Evolutionary conservation across 2,329 filamentous ascomycete genomes (phyloP).

Genomic region (Stagonosporopsis chrysanthemi): DNA sequence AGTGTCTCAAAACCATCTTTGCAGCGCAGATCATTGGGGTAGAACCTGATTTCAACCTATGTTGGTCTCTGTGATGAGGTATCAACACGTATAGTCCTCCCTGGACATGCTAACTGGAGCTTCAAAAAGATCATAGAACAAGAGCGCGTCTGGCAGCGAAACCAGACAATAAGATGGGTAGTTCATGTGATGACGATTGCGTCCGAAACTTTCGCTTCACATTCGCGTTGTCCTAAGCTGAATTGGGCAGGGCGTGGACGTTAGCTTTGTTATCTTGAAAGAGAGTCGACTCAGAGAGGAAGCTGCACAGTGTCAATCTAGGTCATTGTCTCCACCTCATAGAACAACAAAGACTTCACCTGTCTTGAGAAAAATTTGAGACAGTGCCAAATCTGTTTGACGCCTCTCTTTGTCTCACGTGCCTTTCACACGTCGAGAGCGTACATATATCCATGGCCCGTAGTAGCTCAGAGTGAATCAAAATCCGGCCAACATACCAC

Average conservation of each 20-base stretch:
- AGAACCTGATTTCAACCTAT: too few species aligned
- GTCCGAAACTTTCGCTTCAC: too few species aligned
- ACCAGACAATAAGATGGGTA: too few species aligned
- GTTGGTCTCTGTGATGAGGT: too few species aligned
- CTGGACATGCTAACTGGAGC: too few species aligned
- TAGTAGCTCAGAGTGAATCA: not conserved
- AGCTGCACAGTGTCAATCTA: not conserved
- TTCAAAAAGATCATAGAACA: too few species aligned
- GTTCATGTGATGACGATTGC: too few species aligned
- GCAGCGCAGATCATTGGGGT: too few species aligned
- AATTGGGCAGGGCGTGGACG: not conserved
- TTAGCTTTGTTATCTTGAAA: not conserved
- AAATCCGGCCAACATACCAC: not conserved
- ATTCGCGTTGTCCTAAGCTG: too few species aligned
- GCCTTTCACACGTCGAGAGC: not conserved
- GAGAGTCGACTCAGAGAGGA: not conserved
- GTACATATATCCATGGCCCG: not conserved
- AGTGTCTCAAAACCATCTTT: too few species aligned
- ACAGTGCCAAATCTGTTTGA: not conserved
- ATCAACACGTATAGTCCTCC: too few species aligned
- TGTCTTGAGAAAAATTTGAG: not conserved
- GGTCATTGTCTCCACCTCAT: not conserved
- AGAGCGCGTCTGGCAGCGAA: too few species aligned
- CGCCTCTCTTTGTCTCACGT: not conserved
- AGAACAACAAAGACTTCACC: not conserved